phyloP scores from a whole-genome alignment of 2,329 filamentous ascomycete species.

The Colletotrichum euphorbiae region DNA sequence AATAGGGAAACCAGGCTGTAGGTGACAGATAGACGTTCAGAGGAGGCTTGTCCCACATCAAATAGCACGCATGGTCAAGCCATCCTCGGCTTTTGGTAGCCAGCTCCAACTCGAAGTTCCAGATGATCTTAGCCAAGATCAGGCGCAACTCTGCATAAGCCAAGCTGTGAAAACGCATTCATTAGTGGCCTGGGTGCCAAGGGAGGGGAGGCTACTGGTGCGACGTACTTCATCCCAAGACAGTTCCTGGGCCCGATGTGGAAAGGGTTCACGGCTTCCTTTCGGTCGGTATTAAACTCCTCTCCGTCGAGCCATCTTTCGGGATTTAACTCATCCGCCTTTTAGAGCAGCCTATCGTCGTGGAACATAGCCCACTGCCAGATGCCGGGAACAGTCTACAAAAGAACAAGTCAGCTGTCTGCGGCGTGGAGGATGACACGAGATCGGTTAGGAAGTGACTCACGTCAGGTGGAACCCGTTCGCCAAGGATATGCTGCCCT shows the following conservation, averaged over 20 bases:
- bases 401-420: not conserved
- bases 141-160: not conserved
- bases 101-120: conserved; percentile 15
- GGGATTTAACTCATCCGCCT: conserved; percentile 56
- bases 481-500: conserved; percentile 47
- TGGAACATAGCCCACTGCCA: conserved; percentile 58
- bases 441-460: not conserved
- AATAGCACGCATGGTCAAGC: not conserved
- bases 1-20: not conserved
- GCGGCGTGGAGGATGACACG: fast-evolving
- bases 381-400: conserved; percentile 55
- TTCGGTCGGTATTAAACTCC: conserved; percentile 41
- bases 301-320: conserved; percentile 50
- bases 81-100: not conserved
- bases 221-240: conserved; percentile 48
- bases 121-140: not conserved
- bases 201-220: fast-evolving
- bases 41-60: conserved; percentile 14
- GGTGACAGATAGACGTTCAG: not conserved
- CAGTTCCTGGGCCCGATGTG: conserved; percentile 46
- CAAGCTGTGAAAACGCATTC: not conserved
- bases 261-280: conserved; percentile 46
- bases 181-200: not conserved
- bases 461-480: conserved; percentile 48
- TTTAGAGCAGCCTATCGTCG: conserved; percentile 55